phyloP scores from a whole-genome alignment of 169 alveolate genomes.

The Cryptosporidium ubiquitum region DNA sequence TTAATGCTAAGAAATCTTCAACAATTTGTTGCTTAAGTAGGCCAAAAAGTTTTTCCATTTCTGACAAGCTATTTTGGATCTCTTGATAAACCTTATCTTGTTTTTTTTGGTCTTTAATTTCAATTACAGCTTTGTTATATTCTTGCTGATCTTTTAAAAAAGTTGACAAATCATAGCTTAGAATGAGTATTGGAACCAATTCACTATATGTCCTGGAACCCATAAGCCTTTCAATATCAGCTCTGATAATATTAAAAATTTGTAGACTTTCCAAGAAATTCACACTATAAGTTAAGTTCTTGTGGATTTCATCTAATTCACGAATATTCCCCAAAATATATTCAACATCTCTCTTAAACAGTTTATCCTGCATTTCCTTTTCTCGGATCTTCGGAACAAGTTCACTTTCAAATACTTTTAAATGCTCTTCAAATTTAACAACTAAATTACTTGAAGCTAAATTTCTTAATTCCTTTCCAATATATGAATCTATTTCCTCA shows the following conservation, averaged over 20 bases:
- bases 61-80: background rate
- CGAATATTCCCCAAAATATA: constrained; percentile 8
- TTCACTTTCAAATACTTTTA: constrained; percentile 5
- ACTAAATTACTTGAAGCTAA: constrained; percentile 32
- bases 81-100: background rate
- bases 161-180: background rate
- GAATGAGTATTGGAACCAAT: constrained; percentile 1
- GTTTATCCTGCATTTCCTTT: background rate
- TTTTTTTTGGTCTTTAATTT: background rate
- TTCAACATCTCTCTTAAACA: background rate
- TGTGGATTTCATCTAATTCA: constrained; percentile 17
- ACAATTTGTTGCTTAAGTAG: constrained; percentile 30
- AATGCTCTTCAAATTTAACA: background rate
- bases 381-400: constrained; percentile 19
- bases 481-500: constrained; percentile 1
- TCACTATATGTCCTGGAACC: constrained; percentile 15
- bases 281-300: background rate
- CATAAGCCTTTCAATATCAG: background rate
- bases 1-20: constrained; percentile 43
- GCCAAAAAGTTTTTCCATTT: background rate
- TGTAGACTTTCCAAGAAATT: constrained; percentile 1
- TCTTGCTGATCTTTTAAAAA: background rate
- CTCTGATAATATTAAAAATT: background rate
- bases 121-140: background rate
- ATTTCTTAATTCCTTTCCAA: constrained; percentile 1